Conservation (phyloP, 2,329 filamentous ascomycete species). For the Colletotrichum nymphaeae region DNA sequence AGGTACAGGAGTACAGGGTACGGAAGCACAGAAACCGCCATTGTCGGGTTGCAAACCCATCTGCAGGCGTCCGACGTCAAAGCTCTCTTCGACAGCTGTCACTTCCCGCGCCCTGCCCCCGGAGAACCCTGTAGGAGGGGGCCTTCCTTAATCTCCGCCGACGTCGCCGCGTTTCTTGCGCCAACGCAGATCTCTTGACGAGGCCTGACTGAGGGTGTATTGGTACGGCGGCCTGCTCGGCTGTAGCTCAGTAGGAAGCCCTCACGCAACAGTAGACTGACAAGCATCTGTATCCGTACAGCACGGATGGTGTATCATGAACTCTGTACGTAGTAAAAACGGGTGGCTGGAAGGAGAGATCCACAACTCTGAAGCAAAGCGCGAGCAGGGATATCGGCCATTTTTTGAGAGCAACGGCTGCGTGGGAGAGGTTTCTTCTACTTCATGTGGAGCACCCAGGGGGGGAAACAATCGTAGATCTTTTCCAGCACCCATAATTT, state of each 20-base stretch:
- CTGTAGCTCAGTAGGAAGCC: neutral
- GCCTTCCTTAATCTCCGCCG: constrained; percentile 23
- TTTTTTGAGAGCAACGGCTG: neutral
- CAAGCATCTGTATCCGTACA: neutral
- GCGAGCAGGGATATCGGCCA: neutral
- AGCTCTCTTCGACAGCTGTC: constrained; percentile 24
- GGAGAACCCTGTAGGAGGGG: constrained; percentile 23
- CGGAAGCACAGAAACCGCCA: constrained; percentile 1
- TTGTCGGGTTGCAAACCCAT: neutral
- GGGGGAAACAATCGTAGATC: constrained; percentile 1
- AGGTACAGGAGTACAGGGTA: neutral
- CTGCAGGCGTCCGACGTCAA: constrained; percentile 30
- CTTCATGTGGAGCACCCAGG: neutral
- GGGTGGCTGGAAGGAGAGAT: neutral
- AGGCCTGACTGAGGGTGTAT: neutral
- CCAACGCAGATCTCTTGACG: neutral
- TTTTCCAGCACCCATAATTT: neutral
- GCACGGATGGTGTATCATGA: neutral
- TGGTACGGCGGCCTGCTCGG: neutral
- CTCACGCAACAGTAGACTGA: neutral
- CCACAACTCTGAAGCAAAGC: neutral
- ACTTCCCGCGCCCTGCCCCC: constrained; percentile 1
- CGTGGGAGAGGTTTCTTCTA: neutral
- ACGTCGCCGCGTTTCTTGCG: neutral
- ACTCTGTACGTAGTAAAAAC: neutral